Base-by-base conservation (phyloP, 2,329 filamentous ascomycete genomes). In the Calonectria ilicicola region DNA sequence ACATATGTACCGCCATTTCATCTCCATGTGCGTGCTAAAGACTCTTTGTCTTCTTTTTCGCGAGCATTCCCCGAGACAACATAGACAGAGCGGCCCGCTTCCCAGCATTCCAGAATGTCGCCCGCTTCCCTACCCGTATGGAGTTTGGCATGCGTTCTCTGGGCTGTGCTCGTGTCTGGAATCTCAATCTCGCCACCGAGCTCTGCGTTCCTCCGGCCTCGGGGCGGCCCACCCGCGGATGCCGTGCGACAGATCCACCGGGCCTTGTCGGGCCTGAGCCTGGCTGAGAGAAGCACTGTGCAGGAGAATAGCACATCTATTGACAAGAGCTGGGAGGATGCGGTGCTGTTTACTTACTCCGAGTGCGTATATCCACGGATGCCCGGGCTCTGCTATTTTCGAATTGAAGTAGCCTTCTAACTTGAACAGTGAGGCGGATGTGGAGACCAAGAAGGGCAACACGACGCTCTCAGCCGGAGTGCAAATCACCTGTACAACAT, bases 401-500 rank as follows among this genome's bases (percentile, higher is more conserved):
- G n/a, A n/a, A n/a, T n/a, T n/a, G n/a, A n/a, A n/a, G n/a, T n/a
- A n/a, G n/a, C n/a, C n/a, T 21, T 40, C 23, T 40, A 53, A 49
- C 44, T 29, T 14, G 8, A 47, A 32, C 23, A 72, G 69, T 14
- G 69, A 72, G 10, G n/a, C 49, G 14, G 56, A 67, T 29, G 32
- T 65, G 21, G 56, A 72, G 19, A 72, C 65, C 1, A 56, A 67
- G 26, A 35, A n/a, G 3, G 65, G 64, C 32, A 69, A 65, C 19
- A 26, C 58, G 29, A 49, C 67, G 2, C 19, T 63, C 23, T 67
- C 70, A 10, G 46, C 69, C 17, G 58, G 64, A 14, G 68, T 77
- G 17, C 44, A 73, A 62, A 74, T 78, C 32, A 71, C 65, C 19
- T 78, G 77, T 47, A 75, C 75, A 47, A 73, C 64, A 51, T 76